phyloP scores from a whole-genome alignment of 768 basidiomycete species.

The Serendipita sp. region DNA sequence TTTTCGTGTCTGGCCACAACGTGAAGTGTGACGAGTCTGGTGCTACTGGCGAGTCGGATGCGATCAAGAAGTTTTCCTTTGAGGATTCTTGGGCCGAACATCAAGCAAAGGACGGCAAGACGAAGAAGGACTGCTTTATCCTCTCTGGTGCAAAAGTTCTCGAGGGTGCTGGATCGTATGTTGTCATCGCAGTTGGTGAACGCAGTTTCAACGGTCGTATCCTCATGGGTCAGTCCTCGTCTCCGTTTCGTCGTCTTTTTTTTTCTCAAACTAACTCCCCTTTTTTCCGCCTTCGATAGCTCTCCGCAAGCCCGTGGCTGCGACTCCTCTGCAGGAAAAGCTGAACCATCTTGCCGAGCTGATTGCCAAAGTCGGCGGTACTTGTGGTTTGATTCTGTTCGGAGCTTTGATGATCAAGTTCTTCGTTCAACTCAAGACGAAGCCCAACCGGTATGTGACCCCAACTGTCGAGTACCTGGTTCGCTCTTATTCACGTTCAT shows the following conservation, averaged over 20 bases:
- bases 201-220: constrained; percentile 93
- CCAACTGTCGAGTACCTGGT: not conserved
- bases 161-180: constrained; percentile 86
- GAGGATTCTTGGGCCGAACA: constrained; percentile 44
- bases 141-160: constrained; percentile 84
- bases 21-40: constrained; percentile 93
- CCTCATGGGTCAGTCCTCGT: constrained; percentile 69
- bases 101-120: constrained; percentile 19
- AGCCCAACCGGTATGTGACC: constrained; percentile 37
- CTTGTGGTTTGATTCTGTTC: constrained; percentile 73
- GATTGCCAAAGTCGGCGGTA: constrained; percentile 81
- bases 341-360: constrained; percentile 86
- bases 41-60: constrained; percentile 92
- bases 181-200: constrained; percentile 82
- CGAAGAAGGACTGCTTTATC: constrained; percentile 81
- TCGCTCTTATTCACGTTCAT: not conserved
- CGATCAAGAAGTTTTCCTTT: constrained; percentile 76
- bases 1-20: constrained; percentile 85
- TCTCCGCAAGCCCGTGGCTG: constrained; percentile 70
- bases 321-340: constrained; percentile 88
- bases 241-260: not conserved
- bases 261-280: not conserved
- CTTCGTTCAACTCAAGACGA: constrained; percentile 69
- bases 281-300: constrained; percentile 29
- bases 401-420: constrained; percentile 79